Evolutionary conservation across 2,329 filamentous ascomycete genomes (phyloP), one percentile per base, ranked within the genome.

Genomic region (Lachnellula willkommii): DNA sequence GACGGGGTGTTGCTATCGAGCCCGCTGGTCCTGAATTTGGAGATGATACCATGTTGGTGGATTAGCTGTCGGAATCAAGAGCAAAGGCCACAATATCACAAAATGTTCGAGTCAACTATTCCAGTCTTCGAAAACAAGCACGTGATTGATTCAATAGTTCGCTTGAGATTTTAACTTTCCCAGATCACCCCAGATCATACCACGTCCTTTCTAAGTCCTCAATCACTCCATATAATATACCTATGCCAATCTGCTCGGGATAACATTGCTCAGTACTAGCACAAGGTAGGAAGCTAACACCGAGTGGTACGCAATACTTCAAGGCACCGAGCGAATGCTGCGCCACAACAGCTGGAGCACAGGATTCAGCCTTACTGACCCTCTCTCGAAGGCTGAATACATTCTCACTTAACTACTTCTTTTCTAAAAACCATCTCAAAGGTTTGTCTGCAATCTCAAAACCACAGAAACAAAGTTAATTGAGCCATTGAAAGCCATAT

Each of bases 31-130:
- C 73, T 62, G 75, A 69, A 24, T 74, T 81, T 64, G 84, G 90
- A 9, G 90, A 97, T 70, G 93, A 97, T 75, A 96, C 91, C 15
- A 96, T 96, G 90, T 77, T 91, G 68, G 80, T 91, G 66, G 85
- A 69, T 62, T 69, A 64, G 60, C 59, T 56, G 48, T 56, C 42
- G n/a, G 14, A 45, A 36, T 36, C 26, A 36, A 24, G 22, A 47
- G 35, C 42, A 15, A 24, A 22, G 32, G 4, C 40, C 39, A 52
- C 49, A 24, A 8, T 14, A 26, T 1, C 48, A 40, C 17, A 2
- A 24, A 28, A 15, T 51, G 37, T 40, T 40, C 37, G 7, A 40
- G 37, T 17, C 2, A 40, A 17, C 14, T 15, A 17, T 40, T 7
- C 37, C 5, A 40, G 14, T 40, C 6, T 17, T 17, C 14, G 37